Base-by-base conservation (phyloP, 2,329 filamentous ascomycete genomes). In the Penicillium sumatraense region DNA sequence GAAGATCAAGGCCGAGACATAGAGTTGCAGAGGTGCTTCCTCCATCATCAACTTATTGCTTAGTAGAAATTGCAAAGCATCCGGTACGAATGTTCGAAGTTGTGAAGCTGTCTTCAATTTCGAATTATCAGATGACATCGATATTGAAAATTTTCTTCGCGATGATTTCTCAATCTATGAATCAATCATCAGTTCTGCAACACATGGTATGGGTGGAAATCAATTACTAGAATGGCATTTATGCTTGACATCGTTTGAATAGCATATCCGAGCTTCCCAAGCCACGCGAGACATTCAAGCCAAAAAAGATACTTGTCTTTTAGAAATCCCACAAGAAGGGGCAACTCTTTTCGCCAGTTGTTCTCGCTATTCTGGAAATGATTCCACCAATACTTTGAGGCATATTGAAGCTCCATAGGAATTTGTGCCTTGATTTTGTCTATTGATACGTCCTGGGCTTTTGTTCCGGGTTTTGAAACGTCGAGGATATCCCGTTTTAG, bases 271-370 rank as follows among this genome's bases (percentile, higher is more conserved):
- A 45, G 42, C 42, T 45, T 26, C 13, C 23, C 42, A 7, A 45
- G 23, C 42, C 42, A 45, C n/a, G 42, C 42, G 42, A 45, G 42
- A n/a, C 42, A 45, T 45, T 45, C 42, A 29, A 45, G 42, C 42
- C 42, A 45, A 23, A 13, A 45, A 45, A 45, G 42, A 45, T 27
- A 45, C 42, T 45, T 45, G 21, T 27, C 21, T 27, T 45, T 13
- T 23, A 45, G 10, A 27, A 45, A 18, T 27, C 29, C 18, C 24
- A n/a, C n/a, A n/a, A 45, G 23, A 14, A 18, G 27, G 24, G 42
- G n/a, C 2, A 27, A 5, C 2, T 45, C 21, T 29, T 29, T 29
- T 29, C 42, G 21, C 42, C 5, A 45, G 21, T 45, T 6, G 21
- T 27, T 23, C n/a, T 4, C 21, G 23, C 42, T 45, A 3, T 45